These are phyloP conservation scores for Chamaenerion angustifolium DNA, from an alignment of 345 rosid species.

Conservation along the genomic window DNA sequence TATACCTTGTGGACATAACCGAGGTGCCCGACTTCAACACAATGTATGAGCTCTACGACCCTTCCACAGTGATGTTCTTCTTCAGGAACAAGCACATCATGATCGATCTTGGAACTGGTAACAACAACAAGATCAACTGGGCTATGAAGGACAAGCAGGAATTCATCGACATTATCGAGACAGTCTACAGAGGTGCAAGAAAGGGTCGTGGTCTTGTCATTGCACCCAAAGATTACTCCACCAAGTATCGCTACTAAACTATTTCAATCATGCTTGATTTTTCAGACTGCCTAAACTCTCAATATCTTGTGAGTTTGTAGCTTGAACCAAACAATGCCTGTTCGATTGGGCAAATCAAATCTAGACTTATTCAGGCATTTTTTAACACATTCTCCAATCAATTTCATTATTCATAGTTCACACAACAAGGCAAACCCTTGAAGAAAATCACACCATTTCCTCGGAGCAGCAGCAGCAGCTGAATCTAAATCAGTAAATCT, in stretches of 20 bases:
- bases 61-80: slow-evolving; percentile 90
- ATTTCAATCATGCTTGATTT: no score
- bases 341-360: no score
- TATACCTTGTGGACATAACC: slow-evolving; percentile 80
- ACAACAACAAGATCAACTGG: slow-evolving; percentile 96
- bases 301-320: no score
- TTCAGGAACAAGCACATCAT: slow-evolving; percentile 94
- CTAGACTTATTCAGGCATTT: no score
- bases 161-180: slow-evolving; percentile 78
- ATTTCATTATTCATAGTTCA: no score
- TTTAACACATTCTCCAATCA: no score
- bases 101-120: slow-evolving; percentile 95
- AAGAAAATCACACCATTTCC: no score
- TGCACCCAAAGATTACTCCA: slow-evolving; percentile 94
- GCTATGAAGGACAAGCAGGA: slow-evolving; percentile 96
- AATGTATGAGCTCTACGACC: slow-evolving; percentile 91
- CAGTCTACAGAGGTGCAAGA: slow-evolving; percentile 79
- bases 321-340: no score
- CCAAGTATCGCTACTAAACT: slow-evolving; percentile 72
- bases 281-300: no score
- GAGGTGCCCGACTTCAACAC: slow-evolving; percentile 94
- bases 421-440: no score
- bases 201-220: slow-evolving; percentile 88
- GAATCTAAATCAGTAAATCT: no score
- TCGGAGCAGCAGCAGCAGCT: no score